These are phyloP conservation scores for Rutstroemia sydowiana DNA, from an alignment of 2,329 filamentous ascomycete genomes.

Conservation along the genomic window DNA sequence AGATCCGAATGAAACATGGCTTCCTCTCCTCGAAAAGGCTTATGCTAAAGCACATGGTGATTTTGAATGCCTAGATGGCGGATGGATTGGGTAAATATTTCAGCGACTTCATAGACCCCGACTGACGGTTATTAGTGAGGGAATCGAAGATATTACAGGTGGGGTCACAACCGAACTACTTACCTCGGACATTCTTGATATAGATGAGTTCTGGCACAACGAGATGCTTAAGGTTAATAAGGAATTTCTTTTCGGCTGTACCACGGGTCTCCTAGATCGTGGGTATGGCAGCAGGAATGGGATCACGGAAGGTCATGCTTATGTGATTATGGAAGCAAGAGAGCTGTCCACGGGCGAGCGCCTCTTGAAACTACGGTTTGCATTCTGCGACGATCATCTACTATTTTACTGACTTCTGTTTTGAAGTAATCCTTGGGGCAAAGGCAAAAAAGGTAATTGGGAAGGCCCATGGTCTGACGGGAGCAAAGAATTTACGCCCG, in stretches of 20 bases:
- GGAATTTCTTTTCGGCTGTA: constrained; percentile 70
- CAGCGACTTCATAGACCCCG: not conserved
- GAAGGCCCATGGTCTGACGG: constrained; percentile 51
- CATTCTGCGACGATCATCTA: constrained; percentile 44
- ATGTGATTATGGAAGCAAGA: too few relatives aligned
- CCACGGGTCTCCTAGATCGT: too few relatives aligned
- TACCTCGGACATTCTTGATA: constrained; percentile 65
- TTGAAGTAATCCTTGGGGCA: constrained; percentile 51
- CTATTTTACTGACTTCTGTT: too few relatives aligned
- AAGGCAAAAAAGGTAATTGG: constrained; percentile 50
- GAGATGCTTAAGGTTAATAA: constrained; percentile 75
- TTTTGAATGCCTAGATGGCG: not conserved
- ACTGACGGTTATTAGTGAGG: constrained; percentile 36
- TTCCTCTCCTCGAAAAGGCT: constrained; percentile 73
- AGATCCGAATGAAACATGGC: constrained; percentile 74
- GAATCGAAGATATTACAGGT: constrained; percentile 53
- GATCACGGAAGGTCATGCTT: constrained; percentile 50
- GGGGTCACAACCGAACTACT: constrained; percentile 65
- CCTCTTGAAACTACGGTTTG: constrained; percentile 49
- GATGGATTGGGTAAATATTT: not conserved
- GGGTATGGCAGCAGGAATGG: too few relatives aligned
- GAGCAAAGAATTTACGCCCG: constrained; percentile 54
- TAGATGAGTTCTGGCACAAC: constrained; percentile 75
- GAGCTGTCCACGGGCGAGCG: too few relatives aligned
- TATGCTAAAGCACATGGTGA: constrained; percentile 74